A percentile compares a stretch with the other conserved stretches of the same genome.
Evolutionary conservation across 352 stramenopile genomes (phyloP).

Genomic region (Discostella stelligera): DNA sequence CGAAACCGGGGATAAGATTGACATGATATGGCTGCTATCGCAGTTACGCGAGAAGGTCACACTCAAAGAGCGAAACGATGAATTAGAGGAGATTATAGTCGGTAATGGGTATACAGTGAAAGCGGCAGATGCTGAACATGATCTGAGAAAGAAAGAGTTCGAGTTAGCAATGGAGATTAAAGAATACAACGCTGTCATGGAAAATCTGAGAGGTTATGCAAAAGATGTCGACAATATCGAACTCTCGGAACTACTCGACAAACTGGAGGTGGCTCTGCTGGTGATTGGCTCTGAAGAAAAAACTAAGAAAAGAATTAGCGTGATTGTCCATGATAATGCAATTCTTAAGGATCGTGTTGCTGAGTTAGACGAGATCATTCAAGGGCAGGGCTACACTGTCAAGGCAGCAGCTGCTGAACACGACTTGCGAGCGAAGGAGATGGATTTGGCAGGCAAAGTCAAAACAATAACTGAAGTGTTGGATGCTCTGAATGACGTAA

Average conservation of each 20-base stretch:
- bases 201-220: constrained; percentile 23
- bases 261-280: constrained; percentile 21
- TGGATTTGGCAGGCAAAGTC: constrained; percentile 12
- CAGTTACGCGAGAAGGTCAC: constrained; percentile 32
- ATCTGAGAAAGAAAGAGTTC: constrained; percentile 27
- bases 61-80: constrained; percentile 31
- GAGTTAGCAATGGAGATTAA: constrained; percentile 21
- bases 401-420: constrained; percentile 22
- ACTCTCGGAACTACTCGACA: constrained; percentile 30
- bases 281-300: neutral
- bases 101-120: constrained; percentile 29
- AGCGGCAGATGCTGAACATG: constrained; percentile 13
- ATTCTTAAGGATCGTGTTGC: constrained; percentile 39
- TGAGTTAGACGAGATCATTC: constrained; percentile 45
- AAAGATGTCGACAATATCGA: constrained; percentile 42
- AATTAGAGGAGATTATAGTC: constrained; percentile 38
- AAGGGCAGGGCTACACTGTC: constrained; percentile 31
- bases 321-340: constrained; percentile 9
- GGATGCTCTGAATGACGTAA: constrained; percentile 25
- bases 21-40: constrained; percentile 31
- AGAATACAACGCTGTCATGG: constrained; percentile 16
- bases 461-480: constrained; percentile 34
- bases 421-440: constrained; percentile 37
- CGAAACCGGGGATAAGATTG: constrained; percentile 28
- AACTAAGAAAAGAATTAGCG: neutral